Evolutionary conservation across 164 flowering plant genomes (phyloP), one percentile per base, ranked within the genome.

Genomic region (Annona cherimola): DNA sequence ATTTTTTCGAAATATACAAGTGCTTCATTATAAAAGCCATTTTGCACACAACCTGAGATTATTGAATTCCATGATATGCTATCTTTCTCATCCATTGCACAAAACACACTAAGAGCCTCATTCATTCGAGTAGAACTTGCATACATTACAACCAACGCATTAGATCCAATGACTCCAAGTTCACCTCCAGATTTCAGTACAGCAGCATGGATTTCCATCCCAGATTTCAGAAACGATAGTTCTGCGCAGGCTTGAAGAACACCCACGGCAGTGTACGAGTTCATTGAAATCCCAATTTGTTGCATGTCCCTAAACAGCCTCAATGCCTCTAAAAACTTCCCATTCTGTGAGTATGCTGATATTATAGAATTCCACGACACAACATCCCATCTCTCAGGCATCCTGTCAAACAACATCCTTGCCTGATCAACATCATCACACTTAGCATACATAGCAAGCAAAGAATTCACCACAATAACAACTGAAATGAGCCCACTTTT

Each of bases 361-460:
- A 94, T 89, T 39, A 92, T 86, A 2, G 93, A 89, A 75, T 92
- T 92, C 97, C 98, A 92, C 0, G 84, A 77, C 26, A 92, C 97
- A 68, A 79, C 81, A 80, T 92, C 98, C 44, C 20, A 35, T 18
- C 71, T 80, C 2, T 74, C 82, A n/a, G 26, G 46, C 71, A 82
- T 71, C 61, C 82, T 63, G 40, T 83, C 82, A 79, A 90, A 91
- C 57, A 89, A 72, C 70, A 40, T 63, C 73, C 79, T 79, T 0
- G 89, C 93, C 9, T 76, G 73, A 42, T 67, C 11, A 2, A 86
- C 73, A 75, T 85, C 86, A 61, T 76, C 68, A 46, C 91, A 89
- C 77, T 88, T 92, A 6, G 92, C 83, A 78, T 94, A 92, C 93
- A 87, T 89, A 42, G 85, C 77, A 68, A 89, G 84, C 20, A 94